Conservation (phyloP, 2,329 filamentous ascomycete genomes). For the Gnomoniopsis smithogilvyi region DNA sequence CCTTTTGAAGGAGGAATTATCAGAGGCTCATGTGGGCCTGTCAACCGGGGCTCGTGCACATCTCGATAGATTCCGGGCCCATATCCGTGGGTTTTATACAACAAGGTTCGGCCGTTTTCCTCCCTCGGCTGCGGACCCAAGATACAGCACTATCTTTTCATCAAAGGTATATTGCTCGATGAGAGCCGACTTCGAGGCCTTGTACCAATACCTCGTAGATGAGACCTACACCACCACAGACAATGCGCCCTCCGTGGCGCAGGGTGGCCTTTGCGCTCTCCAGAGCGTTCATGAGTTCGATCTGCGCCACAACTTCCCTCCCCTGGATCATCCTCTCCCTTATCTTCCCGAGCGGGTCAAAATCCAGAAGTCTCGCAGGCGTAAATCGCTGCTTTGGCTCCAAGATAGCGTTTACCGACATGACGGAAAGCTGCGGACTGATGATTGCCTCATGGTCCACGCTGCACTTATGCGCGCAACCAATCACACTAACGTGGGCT, state of each 20-base stretch:
- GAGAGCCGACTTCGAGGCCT: slow-evolving; percentile 64
- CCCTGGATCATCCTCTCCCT: slow-evolving; percentile 65
- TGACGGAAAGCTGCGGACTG: slow-evolving; percentile 40
- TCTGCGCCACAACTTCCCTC: slow-evolving; percentile 50
- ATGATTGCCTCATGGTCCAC: slow-evolving; percentile 47
- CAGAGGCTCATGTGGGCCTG: slow-evolving; percentile 63
- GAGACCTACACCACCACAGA: slow-evolving; percentile 46
- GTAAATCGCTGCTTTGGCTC: slow-evolving; percentile 37
- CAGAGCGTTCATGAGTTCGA: slow-evolving; percentile 70
- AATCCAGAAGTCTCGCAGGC: slow-evolving; percentile 11
- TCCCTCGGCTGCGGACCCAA: slow-evolving; percentile 43
- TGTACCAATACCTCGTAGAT: slow-evolving; percentile 72
- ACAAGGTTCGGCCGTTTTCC: slow-evolving; percentile 71
- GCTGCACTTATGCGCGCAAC: slow-evolving; percentile 51
- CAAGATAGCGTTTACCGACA: slow-evolving; percentile 18
- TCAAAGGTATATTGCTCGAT: slow-evolving; percentile 58
- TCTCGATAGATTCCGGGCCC: slow-evolving; percentile 68
- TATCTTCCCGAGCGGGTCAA: slow-evolving; percentile 52
- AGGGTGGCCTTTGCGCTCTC: slow-evolving; percentile 67
- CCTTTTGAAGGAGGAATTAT: slow-evolving; percentile 71
- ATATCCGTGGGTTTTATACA: slow-evolving; percentile 64
- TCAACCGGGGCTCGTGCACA: slow-evolving; percentile 59
- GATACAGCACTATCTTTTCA: slow-evolving; percentile 46
- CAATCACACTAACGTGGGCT: slow-evolving; percentile 36
- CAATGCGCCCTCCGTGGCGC: slow-evolving; percentile 50